phyloP scores from a whole-genome alignment of 2,329 filamentous ascomycete species.

The Lecanicillium sp. region DNA sequence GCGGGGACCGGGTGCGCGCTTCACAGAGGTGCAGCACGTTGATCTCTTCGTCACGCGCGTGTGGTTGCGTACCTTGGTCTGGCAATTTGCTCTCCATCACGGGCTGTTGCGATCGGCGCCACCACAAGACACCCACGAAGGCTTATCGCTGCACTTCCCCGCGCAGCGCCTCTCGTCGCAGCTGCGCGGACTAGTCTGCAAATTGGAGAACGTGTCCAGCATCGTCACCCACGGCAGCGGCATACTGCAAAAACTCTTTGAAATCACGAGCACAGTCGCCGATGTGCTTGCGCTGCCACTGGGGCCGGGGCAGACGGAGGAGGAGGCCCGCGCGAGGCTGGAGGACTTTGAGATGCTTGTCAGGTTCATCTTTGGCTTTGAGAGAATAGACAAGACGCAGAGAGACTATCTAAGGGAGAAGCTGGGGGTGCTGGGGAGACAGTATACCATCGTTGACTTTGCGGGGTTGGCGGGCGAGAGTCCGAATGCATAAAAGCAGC shows the following conservation, averaged over 20 bases:
- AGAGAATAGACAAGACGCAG: slow-evolving; percentile 40
- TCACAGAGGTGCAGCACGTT: slow-evolving; percentile 35
- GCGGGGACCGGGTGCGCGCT: slow-evolving; percentile 18
- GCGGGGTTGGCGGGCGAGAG: slow-evolving; percentile 21
- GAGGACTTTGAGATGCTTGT: slow-evolving; percentile 50
- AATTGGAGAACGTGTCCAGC: slow-evolving; percentile 32
- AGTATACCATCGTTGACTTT: slow-evolving; percentile 27
- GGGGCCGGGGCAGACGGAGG: slow-evolving; percentile 29
- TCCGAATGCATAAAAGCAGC: slow-evolving; percentile 13
- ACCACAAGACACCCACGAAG: slow-evolving; percentile 28
- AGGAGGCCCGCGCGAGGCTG: slow-evolving; percentile 41
- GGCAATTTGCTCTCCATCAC: slow-evolving; percentile 35
- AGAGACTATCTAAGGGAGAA: slow-evolving; percentile 35
- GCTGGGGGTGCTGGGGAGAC: slow-evolving; percentile 28
- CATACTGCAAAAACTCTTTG: slow-evolving; percentile 54
- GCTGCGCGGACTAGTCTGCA: slow-evolving; percentile 31
- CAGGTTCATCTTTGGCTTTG: slow-evolving; percentile 43
- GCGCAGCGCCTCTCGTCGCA: slow-evolving; percentile 32
- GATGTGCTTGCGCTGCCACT: slow-evolving; percentile 50
- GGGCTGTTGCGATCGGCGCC: slow-evolving; percentile 31
- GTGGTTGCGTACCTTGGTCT: slow-evolving; percentile 36
- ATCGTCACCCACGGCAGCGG: slow-evolving; percentile 51
- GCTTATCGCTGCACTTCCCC: slow-evolving; percentile 34
- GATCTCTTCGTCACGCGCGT: slow-evolving; percentile 36
- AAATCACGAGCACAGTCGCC: slow-evolving; percentile 54